phyloP scores from a whole-genome alignment of 2,329 filamentous ascomycete species.

The Fusarium pininemorale region DNA sequence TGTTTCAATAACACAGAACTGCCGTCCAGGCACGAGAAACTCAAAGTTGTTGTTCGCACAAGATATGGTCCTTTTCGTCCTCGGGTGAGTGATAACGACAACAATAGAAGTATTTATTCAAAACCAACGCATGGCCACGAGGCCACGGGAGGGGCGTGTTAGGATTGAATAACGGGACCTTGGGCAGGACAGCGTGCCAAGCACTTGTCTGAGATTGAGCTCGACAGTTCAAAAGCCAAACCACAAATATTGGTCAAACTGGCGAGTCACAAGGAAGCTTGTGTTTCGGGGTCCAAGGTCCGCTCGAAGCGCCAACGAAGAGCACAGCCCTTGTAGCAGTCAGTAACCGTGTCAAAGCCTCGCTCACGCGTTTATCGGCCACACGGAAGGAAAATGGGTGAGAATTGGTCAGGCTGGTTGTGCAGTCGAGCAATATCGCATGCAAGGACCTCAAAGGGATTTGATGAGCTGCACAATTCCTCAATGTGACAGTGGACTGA shows the following conservation, averaged over 20 bases:
- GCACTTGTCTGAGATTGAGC: slow-evolving; percentile 32
- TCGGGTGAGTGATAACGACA: slow-evolving; percentile 22
- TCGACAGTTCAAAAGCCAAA: slow-evolving; percentile 18
- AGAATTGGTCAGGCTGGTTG: slow-evolving; percentile 27
- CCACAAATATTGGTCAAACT: slow-evolving; percentile 23
- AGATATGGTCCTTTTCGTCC: background rate
- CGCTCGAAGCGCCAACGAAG: slow-evolving; percentile 21
- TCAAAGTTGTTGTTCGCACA: background rate
- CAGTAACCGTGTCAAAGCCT: slow-evolving; percentile 15
- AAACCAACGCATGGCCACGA: slow-evolving; percentile 15
- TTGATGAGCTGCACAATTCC: slow-evolving; percentile 11
- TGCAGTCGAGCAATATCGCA: slow-evolving; percentile 19
- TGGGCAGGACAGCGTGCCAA: slow-evolving; percentile 25
- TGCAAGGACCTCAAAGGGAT: slow-evolving; percentile 27
- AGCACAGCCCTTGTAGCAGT: slow-evolving; percentile 24
- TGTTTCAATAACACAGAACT: background rate
- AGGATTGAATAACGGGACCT: slow-evolving; percentile 13
- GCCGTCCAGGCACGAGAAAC: slow-evolving; percentile 1
- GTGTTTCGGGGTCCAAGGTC: slow-evolving; percentile 25
- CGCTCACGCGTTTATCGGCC: slow-evolving; percentile 13
- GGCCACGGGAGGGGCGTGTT: slow-evolving; percentile 19
- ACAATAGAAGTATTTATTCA: slow-evolving; percentile 31
- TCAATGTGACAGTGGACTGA: slow-evolving; percentile 20
- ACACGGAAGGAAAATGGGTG: slow-evolving; percentile 16
- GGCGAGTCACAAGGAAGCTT: slow-evolving; percentile 32